Evolutionary conservation across 306 rosid species (phyloP).

Genomic region (Cicer bijugum): DNA sequence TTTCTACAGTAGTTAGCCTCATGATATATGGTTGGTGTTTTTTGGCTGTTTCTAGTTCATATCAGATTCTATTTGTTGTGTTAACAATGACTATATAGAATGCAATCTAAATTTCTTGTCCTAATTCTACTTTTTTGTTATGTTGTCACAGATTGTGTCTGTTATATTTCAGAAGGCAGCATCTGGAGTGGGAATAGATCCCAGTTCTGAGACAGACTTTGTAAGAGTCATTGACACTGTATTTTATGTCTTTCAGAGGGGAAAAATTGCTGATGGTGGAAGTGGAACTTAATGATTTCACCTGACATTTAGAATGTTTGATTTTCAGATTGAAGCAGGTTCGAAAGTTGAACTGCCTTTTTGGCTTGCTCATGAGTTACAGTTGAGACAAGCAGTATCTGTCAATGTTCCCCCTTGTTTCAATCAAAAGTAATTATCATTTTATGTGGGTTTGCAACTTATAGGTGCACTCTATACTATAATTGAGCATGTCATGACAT

Average conservation of each 20-base stretch:
- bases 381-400: constrained; percentile 71
- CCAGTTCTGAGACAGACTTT: constrained; percentile 71
- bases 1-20: constrained; percentile 12
- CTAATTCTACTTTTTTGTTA: constrained; percentile 26
- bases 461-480: constrained; percentile 24
- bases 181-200: constrained; percentile 88
- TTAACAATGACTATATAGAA: constrained; percentile 9
- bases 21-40: constrained; percentile 8
- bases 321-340: constrained; percentile 81
- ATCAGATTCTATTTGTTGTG: constrained; percentile 16
- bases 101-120: constrained; percentile 31
- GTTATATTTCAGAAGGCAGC: constrained; percentile 77
- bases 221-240: constrained; percentile 56
- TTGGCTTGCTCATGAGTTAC: constrained; percentile 92
- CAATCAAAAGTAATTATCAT: constrained; percentile 69
- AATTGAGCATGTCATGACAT: constrained; percentile 12
- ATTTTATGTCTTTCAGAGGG: constrained; percentile 21
- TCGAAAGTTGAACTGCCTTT: constrained; percentile 91
- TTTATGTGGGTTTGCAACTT: constrained; percentile 12
- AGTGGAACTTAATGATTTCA: constrained; percentile 39
- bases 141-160: constrained; percentile 60
- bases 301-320: constrained; percentile 45
- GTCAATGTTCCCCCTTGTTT: constrained; percentile 76
- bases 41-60: constrained; percentile 23
- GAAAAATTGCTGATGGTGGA: constrained; percentile 24